Evolutionary conservation across 805 yeast genomes (phyloP).

Genomic region (Saccharomycopsis lassenensis): DNA sequence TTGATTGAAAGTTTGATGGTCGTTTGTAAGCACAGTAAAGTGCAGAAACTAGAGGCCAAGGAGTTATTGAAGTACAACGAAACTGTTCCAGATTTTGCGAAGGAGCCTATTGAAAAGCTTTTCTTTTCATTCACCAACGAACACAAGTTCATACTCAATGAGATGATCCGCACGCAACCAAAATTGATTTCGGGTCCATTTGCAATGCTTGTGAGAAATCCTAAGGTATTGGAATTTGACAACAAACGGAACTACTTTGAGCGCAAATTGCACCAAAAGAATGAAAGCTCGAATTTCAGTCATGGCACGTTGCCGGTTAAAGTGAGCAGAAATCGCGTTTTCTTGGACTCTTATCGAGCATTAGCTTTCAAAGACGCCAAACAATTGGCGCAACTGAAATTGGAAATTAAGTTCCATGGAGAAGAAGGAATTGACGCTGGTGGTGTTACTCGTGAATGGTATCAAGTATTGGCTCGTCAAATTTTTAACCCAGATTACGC

Average conservation of each 20-base stretch:
- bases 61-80: constrained; percentile 53
- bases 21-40: constrained; percentile 80
- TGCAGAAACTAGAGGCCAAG: constrained; percentile 42
- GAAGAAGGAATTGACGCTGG: constrained; percentile 98
- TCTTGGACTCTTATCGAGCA: constrained; percentile 79
- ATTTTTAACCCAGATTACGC: constrained; percentile 96
- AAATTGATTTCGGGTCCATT: constrained; percentile 94
- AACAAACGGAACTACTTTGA: constrained; percentile 82
- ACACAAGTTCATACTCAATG: constrained; percentile 78
- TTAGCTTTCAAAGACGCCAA: constrained; percentile 68
- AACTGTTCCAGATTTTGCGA: constrained; percentile 52
- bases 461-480: constrained; percentile 83
- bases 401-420: constrained; percentile 78
- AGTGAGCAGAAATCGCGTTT: constrained; percentile 82
- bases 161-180: constrained; percentile 84
- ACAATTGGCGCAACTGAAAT: constrained; percentile 58
- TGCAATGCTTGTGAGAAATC: constrained; percentile 76
- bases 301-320: constrained; percentile 43
- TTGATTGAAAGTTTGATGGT: constrained; percentile 89
- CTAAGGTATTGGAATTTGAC: constrained; percentile 86
- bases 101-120: constrained; percentile 64
- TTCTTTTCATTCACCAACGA: constrained; percentile 83
- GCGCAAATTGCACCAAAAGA: constrained; percentile 50
- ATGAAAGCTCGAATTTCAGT: constrained; percentile 24
- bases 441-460: constrained; percentile 97